These are phyloP conservation scores for Obelidium mucronatum DNA, from an alignment of 192 early-diverging fungal species.

Conservation along the genomic window DNA sequence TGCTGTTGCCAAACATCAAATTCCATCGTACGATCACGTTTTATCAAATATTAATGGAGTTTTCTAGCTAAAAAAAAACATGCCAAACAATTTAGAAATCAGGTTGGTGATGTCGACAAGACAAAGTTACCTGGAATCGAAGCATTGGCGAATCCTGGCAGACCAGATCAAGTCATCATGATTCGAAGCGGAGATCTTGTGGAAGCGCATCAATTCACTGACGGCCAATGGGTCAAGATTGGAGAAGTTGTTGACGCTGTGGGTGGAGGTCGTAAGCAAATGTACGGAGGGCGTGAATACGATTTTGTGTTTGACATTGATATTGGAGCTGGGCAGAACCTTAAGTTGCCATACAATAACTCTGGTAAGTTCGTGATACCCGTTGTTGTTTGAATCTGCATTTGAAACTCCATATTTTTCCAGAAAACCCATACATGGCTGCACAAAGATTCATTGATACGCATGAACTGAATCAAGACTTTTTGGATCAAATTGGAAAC, in stretches of 20 bases:
- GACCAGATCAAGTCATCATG: slow-evolving; percentile 91
- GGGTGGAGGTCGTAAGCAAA: slow-evolving; percentile 76
- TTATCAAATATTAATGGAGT: slow-evolving; percentile 61
- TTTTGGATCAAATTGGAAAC: slow-evolving; percentile 91
- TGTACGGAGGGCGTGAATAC: slow-evolving; percentile 88
- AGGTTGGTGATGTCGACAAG: slow-evolving; percentile 85
- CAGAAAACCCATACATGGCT: slow-evolving; percentile 92
- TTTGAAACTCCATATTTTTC: slow-evolving; percentile 5
- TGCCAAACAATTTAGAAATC: slow-evolving; percentile 54
- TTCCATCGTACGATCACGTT: slow-evolving; percentile 52
- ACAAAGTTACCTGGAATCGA: slow-evolving; percentile 81
- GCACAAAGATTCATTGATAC: slow-evolving; percentile 90
- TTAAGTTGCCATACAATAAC: slow-evolving; percentile 95
- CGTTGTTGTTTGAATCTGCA: slow-evolving; percentile 7
- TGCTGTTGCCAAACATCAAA: slow-evolving; percentile 50
- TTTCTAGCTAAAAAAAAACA: slow-evolving; percentile 55
- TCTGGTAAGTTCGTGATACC: slow-evolving; percentile 55
- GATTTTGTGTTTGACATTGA: slow-evolving; percentile 99
- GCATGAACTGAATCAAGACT: slow-evolving; percentile 82
- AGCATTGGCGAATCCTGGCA: slow-evolving; percentile 38
- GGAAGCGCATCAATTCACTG: slow-evolving; percentile 89
- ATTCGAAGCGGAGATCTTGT: slow-evolving; percentile 74
- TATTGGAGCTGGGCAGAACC: slow-evolving; percentile 80
- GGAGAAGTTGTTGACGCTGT: slow-evolving; percentile 94
- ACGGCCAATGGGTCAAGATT: slow-evolving; percentile 80